Evolutionary conservation across 2,329 filamentous ascomycete genomes (phyloP).

Genomic region (Talaromyces albobiverticillius): DNA sequence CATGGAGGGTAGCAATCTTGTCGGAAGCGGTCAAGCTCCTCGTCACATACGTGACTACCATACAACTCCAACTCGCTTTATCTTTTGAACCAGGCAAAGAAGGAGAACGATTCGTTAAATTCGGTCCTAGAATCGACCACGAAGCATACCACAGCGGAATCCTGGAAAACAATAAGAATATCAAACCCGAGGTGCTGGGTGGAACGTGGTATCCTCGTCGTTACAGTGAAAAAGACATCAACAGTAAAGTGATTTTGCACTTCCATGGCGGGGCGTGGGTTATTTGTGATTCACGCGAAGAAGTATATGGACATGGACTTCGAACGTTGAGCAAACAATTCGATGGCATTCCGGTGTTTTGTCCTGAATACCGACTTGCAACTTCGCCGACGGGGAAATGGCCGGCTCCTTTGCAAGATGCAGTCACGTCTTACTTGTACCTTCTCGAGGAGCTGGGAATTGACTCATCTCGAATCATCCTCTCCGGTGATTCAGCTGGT

Average conservation of each 20-base stretch:
- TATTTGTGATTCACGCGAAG: neutral
- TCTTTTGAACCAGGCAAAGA: neutral
- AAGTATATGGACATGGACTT: neutral
- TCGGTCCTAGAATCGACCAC: neutral
- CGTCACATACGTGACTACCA: neutral
- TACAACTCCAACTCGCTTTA: neutral
- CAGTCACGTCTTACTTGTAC: neutral
- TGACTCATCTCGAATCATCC: neutral
- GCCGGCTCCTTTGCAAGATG: neutral
- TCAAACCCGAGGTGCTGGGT: neutral
- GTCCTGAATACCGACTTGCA: neutral
- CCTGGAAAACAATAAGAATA: neutral
- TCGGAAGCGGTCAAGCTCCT: neutral
- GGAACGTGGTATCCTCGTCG: neutral
- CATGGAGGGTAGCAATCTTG: neutral
- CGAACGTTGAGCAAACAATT: neutral
- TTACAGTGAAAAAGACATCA: neutral
- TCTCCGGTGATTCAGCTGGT: neutral
- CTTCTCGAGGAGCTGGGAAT: neutral
- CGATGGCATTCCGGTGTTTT: neutral
- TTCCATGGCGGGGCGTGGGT: neutral
- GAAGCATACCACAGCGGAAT: neutral
- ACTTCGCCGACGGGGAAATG: neutral
- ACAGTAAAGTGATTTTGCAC: neutral
- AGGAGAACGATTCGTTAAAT: neutral